These are phyloP conservation scores for Beta macrorhiza DNA, from an alignment of 179 eudicot species.

Conservation along the genomic window DNA sequence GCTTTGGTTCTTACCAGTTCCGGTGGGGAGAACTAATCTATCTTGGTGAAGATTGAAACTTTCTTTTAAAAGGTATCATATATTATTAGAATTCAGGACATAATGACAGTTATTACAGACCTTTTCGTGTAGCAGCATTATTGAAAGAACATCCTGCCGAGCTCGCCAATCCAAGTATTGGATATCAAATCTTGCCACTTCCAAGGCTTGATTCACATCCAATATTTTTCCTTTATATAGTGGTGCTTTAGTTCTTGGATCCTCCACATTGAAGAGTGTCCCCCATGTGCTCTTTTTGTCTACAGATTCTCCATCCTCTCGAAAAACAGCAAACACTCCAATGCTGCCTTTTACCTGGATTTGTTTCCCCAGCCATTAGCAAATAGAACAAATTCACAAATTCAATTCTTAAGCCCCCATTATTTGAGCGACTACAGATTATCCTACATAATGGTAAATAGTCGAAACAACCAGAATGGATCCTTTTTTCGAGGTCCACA, in stretches of 20 bases:
- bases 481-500: neutral
- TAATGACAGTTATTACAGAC: conserved; percentile 26
- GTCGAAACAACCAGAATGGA: neutral
- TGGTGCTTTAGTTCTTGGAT: conserved; percentile 70
- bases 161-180: conserved; percentile 98
- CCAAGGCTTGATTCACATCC: conserved; percentile 78
- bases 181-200: conserved; percentile 80
- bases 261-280: conserved; percentile 74
- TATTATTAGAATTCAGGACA: neutral
- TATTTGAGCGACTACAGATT: neutral
- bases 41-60: neutral
- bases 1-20: neutral
- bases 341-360: conserved; percentile 45
- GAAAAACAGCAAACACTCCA: conserved; percentile 63
- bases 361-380: neutral
- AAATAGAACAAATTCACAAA: neutral
- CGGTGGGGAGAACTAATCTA: too few species aligned
- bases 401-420: neutral
- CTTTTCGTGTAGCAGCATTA: conserved; percentile 92
- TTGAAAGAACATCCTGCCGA: conserved; percentile 83
- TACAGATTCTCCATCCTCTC: conserved; percentile 59
- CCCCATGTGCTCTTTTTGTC: conserved; percentile 74
- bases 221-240: conserved; percentile 67
- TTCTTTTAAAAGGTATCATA: neutral
- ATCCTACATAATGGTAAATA: neutral